phyloP scores from a whole-genome alignment of 805 yeast genomes.

The Suhomyces canberraensis region DNA sequence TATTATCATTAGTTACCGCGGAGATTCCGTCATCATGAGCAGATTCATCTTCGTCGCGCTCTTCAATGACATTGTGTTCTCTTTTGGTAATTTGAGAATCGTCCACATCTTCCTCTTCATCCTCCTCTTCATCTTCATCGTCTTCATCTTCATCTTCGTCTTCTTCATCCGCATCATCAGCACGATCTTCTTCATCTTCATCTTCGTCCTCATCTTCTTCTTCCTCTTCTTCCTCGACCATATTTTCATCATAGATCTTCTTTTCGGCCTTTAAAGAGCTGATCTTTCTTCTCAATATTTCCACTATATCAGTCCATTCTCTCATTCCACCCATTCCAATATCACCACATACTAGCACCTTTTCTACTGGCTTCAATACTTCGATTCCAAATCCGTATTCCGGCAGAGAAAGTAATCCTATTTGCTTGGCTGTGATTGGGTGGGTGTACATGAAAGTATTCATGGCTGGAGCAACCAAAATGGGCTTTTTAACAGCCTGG shows the following conservation, averaged over 20 bases:
- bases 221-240: constrained; percentile 20
- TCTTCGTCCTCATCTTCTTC: constrained; percentile 32
- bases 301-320: constrained; percentile 46
- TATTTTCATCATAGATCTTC: constrained; percentile 15
- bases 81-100: constrained; percentile 10
- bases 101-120: constrained; percentile 30
- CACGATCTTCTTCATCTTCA: constrained; percentile 36
- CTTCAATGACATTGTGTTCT: constrained; percentile 5
- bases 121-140: constrained; percentile 38
- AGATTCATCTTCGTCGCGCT: constrained; percentile 2
- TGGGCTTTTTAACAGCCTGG: constrained; percentile 33
- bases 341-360: constrained; percentile 46
- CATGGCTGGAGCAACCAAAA: constrained; percentile 48
- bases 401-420: constrained; percentile 26
- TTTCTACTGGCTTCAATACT: constrained; percentile 44
- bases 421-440: constrained; percentile 43
- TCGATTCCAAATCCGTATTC: constrained; percentile 44
- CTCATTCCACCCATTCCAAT: constrained; percentile 52
- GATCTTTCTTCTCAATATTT: constrained; percentile 37
- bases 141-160: constrained; percentile 39
- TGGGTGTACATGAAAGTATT: constrained; percentile 47
- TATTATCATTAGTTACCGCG: constrained; percentile 1
- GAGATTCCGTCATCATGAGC: background rate
- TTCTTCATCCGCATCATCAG: constrained; percentile 30
- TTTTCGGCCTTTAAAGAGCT: constrained; percentile 25